Conservation (phyloP, 2,329 filamentous ascomycete species). For the Cladophialophora exuberans region DNA sequence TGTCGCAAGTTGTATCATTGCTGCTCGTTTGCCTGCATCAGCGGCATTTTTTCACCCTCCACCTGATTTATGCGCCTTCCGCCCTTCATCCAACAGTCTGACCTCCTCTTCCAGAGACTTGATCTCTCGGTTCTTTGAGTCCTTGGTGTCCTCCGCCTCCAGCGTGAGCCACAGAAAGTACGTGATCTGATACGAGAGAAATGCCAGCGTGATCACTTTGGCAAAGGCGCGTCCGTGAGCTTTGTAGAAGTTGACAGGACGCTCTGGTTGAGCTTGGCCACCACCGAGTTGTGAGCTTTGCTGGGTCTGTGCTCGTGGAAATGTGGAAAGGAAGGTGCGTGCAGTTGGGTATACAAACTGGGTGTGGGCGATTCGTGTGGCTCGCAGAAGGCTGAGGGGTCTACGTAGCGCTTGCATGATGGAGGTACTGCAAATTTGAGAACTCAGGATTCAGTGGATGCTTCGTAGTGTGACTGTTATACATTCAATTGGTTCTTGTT, state of each 20-base stretch:
- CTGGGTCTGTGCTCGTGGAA: not conserved
- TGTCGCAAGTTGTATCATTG: too few species aligned
- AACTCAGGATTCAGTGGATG: too few species aligned
- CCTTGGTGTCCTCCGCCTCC: constrained; percentile 50
- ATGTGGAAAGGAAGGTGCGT: constrained; percentile 2
- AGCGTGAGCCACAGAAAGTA: constrained; percentile 54
- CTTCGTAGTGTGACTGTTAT: too few species aligned
- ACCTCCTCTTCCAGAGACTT: constrained; percentile 31
- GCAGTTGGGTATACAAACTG: not conserved
- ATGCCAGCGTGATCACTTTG: constrained; percentile 53
- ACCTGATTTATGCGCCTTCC: constrained; percentile 20
- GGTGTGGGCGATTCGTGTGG: not conserved
- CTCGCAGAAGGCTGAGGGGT: not conserved
- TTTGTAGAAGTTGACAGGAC: constrained; percentile 31
- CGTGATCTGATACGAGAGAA: constrained; percentile 53
- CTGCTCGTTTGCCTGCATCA: too few species aligned
- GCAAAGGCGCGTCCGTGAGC: constrained; percentile 45
- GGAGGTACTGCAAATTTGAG: not conserved
- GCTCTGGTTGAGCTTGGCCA: constrained; percentile 14
- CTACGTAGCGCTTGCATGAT: not conserved
- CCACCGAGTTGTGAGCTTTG: not conserved
- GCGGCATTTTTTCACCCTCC: not conserved
- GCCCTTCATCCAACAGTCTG: constrained; percentile 29
- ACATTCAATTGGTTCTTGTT: too few species aligned
- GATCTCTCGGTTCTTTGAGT: constrained; percentile 42